Conservation (phyloP, 768 basidiomycete species). For the Pulveroboletus sp. region DNA sequence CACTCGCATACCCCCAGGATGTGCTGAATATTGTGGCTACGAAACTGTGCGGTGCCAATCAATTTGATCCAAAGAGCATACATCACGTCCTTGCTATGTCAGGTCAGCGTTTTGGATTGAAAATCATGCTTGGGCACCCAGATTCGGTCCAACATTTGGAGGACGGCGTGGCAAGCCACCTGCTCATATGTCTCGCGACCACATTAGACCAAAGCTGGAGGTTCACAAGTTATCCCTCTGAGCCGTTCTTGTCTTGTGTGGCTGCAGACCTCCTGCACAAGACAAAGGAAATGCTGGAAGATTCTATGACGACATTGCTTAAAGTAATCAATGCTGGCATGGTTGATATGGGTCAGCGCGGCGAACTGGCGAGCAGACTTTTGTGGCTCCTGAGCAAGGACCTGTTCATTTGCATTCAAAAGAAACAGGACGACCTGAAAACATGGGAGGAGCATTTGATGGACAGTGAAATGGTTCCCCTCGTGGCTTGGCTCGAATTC, state of each 20-base stretch:
- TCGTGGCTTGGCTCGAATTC: conserved; percentile 1
- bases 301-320: background rate
- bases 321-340: conserved; percentile 2
- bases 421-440: background rate
- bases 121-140: too few species aligned
- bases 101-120: background rate
- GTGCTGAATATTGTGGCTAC: too few species aligned
- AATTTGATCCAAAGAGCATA: background rate
- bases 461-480: conserved; percentile 4
- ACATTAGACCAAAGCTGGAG: conserved; percentile 1
- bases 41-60: too few species aligned
- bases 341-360: background rate
- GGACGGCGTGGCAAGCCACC: background rate
- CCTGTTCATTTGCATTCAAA: background rate
- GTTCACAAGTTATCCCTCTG: conserved; percentile 11
- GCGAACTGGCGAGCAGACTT: background rate
- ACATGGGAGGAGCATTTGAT: background rate
- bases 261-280: conserved; percentile 1
- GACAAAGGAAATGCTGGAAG: too few species aligned
- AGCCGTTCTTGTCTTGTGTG: conserved; percentile 7
- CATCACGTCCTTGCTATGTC: background rate
- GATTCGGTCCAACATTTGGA: too few species aligned
- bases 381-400: conserved; percentile 3
- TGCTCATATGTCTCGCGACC: background rate
- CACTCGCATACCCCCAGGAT: too few species aligned